phyloP scores from a whole-genome alignment of 2,329 filamentous ascomycete genomes.

The Dactylonectria macrodidyma region DNA sequence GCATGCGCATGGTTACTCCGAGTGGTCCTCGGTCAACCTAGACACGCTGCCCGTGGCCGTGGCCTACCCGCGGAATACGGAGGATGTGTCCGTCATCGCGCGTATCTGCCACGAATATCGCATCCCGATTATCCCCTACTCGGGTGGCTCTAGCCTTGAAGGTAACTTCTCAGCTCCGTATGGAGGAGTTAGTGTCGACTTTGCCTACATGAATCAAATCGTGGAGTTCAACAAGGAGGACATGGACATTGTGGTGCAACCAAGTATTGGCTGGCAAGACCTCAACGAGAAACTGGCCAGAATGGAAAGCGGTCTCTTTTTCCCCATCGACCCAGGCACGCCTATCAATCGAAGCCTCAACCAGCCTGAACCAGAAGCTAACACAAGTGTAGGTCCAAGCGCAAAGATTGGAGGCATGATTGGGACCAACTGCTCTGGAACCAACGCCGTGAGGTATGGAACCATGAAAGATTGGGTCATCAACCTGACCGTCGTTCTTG shows the following conservation, averaged over 20 bases:
- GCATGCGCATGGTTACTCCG: constrained; percentile 75
- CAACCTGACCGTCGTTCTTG: constrained; percentile 84
- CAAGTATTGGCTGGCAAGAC: constrained; percentile 92
- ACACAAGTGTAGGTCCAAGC: constrained; percentile 62
- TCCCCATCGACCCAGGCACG: constrained; percentile 87
- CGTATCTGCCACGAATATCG: constrained; percentile 83
- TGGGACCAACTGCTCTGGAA: constrained; percentile 83
- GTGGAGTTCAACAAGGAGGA: constrained; percentile 86
- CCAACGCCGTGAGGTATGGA: constrained; percentile 85
- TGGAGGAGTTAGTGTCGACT: constrained; percentile 92
- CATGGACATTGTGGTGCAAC: constrained; percentile 94
- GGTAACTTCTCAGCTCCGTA: constrained; percentile 91
- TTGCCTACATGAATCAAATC: constrained; percentile 88
- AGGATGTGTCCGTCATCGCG: constrained; percentile 72
- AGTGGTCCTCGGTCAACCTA: constrained; percentile 75
- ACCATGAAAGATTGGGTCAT: constrained; percentile 93
- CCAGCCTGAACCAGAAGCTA: background rate
- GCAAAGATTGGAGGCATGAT: constrained; percentile 89
- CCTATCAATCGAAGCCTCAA: constrained; percentile 13
- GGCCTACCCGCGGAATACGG: constrained; percentile 73
- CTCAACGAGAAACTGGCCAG: constrained; percentile 81
- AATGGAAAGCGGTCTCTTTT: constrained; percentile 84
- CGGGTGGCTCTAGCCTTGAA: constrained; percentile 88
- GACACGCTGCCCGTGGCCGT: constrained; percentile 75
- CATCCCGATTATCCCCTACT: constrained; percentile 89